Percentiles rank a stretch among this genome's conserved stretches.
phyloP scores from a whole-genome alignment of 2,329 filamentous ascomycete species.

The Aspergillus persii region DNA sequence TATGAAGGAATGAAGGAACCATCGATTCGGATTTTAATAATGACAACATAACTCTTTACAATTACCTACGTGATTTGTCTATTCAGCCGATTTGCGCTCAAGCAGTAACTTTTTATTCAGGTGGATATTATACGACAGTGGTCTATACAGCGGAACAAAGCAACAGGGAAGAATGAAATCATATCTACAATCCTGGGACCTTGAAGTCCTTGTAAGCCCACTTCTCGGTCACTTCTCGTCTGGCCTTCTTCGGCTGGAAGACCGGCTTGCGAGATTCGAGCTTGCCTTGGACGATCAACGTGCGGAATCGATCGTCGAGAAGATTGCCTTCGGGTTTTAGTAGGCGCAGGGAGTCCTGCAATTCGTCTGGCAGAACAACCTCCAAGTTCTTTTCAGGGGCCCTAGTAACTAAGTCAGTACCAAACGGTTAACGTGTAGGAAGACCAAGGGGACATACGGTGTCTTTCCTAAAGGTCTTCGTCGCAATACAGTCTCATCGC shows the following conservation, averaged over 20 bases:
- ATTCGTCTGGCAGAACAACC: constrained; percentile 76
- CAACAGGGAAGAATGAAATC: constrained; percentile 21
- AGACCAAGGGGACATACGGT: constrained; percentile 36
- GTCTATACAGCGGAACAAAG: constrained; percentile 2
- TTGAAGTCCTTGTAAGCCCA: constrained; percentile 97
- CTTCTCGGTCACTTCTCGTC: constrained; percentile 83
- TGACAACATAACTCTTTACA: too few relatives aligned
- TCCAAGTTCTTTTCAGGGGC: constrained; percentile 74
- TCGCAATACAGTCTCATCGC: constrained; percentile 64
- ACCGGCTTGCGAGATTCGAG: constrained; percentile 78
- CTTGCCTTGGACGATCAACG: constrained; percentile 82
- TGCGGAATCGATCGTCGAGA: constrained; percentile 87
- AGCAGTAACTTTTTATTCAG: constrained; percentile 3
- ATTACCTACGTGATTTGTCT: too few relatives aligned
- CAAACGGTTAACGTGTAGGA: neutral
- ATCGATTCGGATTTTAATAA: too few relatives aligned
- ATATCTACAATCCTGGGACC: constrained; percentile 40
- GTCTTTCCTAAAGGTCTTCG: constrained; percentile 68
- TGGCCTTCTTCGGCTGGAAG: constrained; percentile 77
- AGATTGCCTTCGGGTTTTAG: constrained; percentile 95
- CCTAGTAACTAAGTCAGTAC: constrained; percentile 27
- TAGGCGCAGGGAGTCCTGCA: constrained; percentile 75
- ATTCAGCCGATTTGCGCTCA: neutral
- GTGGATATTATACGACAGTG: constrained; percentile 6
- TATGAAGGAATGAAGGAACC: too few relatives aligned